Percentiles rank a stretch among this genome's conserved stretches.
phyloP scores from a whole-genome alignment of 371 early-diverging fungal species.

The Neoconidiobolus thromboides region DNA sequence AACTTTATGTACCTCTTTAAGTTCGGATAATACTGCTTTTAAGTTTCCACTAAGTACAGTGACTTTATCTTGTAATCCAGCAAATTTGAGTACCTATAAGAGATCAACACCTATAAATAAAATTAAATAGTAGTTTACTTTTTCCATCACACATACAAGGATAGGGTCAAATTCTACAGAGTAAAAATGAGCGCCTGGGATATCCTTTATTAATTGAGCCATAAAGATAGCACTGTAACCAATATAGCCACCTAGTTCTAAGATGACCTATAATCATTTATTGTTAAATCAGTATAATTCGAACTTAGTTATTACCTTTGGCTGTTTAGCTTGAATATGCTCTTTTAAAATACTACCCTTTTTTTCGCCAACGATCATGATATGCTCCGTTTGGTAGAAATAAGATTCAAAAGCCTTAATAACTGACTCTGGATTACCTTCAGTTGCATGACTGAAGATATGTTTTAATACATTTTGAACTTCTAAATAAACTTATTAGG shows the following conservation, averaged over 20 bases:
- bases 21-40: background rate
- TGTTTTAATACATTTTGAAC: background rate
- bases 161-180: background rate
- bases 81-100: slow-evolving; percentile 2
- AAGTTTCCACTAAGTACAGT: slow-evolving; percentile 6
- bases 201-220: background rate
- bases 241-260: slow-evolving; percentile 9
- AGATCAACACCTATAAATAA: background rate
- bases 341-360: background rate
- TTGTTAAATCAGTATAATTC: background rate
- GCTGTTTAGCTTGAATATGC: background rate
- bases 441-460: background rate
- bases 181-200: background rate
- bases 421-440: background rate
- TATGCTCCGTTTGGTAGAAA: background rate
- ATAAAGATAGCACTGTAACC: slow-evolving; percentile 11
- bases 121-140: background rate
- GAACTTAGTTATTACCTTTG: background rate
- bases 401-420: background rate
- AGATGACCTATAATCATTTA: background rate
- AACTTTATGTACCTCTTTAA: background rate
- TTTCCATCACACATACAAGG: slow-evolving; percentile 1
- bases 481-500: background rate
- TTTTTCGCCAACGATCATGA: background rate
- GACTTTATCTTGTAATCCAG: slow-evolving; percentile 8